Evolutionary conservation across 768 basidiomycete species (phyloP).

Genomic region (Suillus weaverae): DNA sequence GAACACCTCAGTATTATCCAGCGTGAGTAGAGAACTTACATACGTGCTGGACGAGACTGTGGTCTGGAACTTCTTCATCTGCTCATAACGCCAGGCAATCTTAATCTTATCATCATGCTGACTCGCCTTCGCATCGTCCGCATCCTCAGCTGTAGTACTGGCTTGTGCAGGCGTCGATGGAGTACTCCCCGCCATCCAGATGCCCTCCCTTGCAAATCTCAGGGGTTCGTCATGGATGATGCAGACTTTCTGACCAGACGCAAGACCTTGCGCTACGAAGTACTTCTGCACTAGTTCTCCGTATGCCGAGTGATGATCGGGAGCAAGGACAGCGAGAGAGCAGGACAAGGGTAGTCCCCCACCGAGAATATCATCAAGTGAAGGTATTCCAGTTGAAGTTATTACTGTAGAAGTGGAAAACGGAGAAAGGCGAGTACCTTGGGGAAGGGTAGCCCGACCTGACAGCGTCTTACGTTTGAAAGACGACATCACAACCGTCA

Average conservation of each 20-base stretch:
- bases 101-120: constrained; percentile 67
- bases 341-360: constrained; percentile 87
- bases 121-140: constrained; percentile 31
- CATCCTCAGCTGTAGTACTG: constrained; percentile 32
- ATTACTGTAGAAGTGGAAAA: constrained; percentile 55
- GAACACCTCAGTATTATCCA: constrained; percentile 12
- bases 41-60: constrained; percentile 60
- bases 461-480: constrained; percentile 67
- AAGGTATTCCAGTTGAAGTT: constrained; percentile 86
- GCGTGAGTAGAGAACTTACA: constrained; percentile 33
- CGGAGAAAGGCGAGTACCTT: constrained; percentile 61
- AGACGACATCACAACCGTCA: constrained; percentile 56
- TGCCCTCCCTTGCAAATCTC: constrained; percentile 66
- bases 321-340: constrained; percentile 70
- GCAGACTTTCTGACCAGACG: constrained; percentile 64
- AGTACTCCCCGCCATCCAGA: constrained; percentile 63
- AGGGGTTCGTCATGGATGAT: constrained; percentile 61
- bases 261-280: constrained; percentile 85
- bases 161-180: constrained; percentile 14
- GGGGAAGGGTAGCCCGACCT: constrained; percentile 41
- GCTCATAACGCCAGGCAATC: constrained; percentile 97
- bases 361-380: constrained; percentile 93
- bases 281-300: constrained; percentile 84
- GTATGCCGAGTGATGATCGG: constrained; percentile 86
- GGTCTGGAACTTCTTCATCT: constrained; percentile 90